Evolutionary conservation across 768 basidiomycete genomes (phyloP).

Genomic region (Suillus paluster): DNA sequence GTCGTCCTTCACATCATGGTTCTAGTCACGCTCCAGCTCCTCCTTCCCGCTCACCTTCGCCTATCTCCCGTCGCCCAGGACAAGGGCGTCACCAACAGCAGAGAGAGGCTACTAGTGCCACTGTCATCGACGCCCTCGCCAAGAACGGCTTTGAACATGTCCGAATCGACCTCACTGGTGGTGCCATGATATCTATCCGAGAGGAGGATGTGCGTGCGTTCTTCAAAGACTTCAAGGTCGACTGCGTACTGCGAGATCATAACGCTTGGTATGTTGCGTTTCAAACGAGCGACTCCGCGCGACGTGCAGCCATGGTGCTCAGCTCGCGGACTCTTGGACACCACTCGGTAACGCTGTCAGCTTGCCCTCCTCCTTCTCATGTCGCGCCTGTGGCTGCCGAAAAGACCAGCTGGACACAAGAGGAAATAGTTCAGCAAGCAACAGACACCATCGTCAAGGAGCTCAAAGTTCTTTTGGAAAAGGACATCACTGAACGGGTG

Average conservation of each 20-base stretch:
- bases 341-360: conserved; percentile 60
- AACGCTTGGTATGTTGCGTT: conserved; percentile 86
- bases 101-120: conserved; percentile 24
- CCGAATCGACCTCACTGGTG: conserved; percentile 54
- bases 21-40: conserved; percentile 23
- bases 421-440: conserved; percentile 58
- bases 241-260: conserved; percentile 73
- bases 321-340: conserved; percentile 58
- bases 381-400: conserved; percentile 36
- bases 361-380: conserved; percentile 41
- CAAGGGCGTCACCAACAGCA: conserved; percentile 29
- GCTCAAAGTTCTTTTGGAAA: conserved; percentile 57
- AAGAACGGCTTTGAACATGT: conserved; percentile 72
- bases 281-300: conserved; percentile 59
- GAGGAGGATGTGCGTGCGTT: conserved; percentile 74
- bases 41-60: conserved; percentile 45
- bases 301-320: conserved; percentile 70
- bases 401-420: conserved; percentile 55
- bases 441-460: conserved; percentile 60
- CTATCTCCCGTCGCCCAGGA: conserved; percentile 44
- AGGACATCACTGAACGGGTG: conserved; percentile 67
- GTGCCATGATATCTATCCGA: conserved; percentile 50
- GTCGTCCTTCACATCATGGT: conserved; percentile 28
- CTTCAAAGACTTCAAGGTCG: conserved; percentile 71
- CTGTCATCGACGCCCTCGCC: conserved; percentile 49